phyloP scores from a whole-genome alignment of 768 basidiomycete genomes.

The Trametopsis cervina region DNA sequence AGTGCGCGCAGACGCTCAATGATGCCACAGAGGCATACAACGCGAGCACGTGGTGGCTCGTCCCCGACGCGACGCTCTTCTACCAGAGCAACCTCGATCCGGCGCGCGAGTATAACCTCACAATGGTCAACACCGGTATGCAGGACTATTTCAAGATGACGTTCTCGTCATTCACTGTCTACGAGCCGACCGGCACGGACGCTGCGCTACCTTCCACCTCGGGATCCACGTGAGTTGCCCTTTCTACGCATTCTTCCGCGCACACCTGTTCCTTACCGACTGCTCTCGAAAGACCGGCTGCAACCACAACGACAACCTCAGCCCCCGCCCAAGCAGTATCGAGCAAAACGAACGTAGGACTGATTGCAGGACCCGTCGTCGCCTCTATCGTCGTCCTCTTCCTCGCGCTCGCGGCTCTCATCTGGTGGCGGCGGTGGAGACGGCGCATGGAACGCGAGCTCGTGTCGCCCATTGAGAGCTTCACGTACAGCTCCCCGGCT shows the following conservation, averaged over 20 bases:
- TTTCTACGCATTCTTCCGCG: not conserved
- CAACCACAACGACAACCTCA: no score
- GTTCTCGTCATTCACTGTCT: slow-evolving; percentile 9
- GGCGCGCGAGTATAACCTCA: slow-evolving; percentile 37
- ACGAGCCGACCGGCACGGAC: not conserved
- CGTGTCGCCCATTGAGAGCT: not conserved
- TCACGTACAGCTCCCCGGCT: no score
- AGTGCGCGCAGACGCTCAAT: slow-evolving; percentile 26
- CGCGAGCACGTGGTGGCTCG: slow-evolving; percentile 35
- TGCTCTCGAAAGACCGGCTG: no score
- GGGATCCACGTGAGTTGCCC: not conserved
- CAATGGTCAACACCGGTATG: slow-evolving; percentile 48
- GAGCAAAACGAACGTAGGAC: slow-evolving; percentile 11
- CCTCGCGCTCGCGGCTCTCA: not conserved
- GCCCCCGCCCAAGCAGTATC: not conserved
- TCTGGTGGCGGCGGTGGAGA: not conserved
- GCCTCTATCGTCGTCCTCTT: slow-evolving; percentile 12
- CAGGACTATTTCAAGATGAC: slow-evolving; percentile 18
- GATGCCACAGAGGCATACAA: slow-evolving; percentile 25
- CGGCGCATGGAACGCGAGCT: not conserved
- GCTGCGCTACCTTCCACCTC: not conserved
- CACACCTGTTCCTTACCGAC: not conserved
- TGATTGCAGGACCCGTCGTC: slow-evolving; percentile 13
- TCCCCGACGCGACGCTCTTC: slow-evolving; percentile 46
- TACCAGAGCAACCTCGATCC: slow-evolving; percentile 54